A percentile compares a stretch with the other conserved stretches of the same genome.
These are phyloP conservation scores for Leucosporidium creatinivorum DNA, from an alignment of 768 basidiomycete genomes.

Conservation along the genomic window DNA sequence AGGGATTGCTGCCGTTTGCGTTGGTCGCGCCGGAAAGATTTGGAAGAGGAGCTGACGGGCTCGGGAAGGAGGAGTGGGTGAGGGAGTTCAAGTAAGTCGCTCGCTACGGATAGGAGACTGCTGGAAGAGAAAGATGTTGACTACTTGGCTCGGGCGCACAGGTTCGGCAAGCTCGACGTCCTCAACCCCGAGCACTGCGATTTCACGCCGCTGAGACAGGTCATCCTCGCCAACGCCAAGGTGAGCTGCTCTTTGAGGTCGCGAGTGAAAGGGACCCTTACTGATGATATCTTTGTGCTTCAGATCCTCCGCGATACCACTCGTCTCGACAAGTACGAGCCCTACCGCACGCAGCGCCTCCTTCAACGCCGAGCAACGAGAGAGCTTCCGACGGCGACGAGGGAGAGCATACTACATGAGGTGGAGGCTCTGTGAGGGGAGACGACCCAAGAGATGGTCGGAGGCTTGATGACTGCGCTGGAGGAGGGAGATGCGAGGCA, in stretches of 20 bases:
- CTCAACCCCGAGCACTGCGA: slow-evolving; percentile 80
- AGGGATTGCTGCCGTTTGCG: slow-evolving; percentile 5
- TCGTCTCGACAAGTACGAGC: slow-evolving; percentile 6
- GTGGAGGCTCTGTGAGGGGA: no score
- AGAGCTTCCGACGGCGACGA: not conserved
- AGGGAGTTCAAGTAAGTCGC: not conserved
- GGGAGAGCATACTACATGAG: no score
- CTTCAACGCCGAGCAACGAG: not conserved
- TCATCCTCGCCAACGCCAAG: slow-evolving; percentile 61
- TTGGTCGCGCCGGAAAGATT: not conserved
- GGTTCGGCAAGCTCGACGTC: slow-evolving; percentile 85
- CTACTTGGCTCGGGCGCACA: slow-evolving; percentile 53
- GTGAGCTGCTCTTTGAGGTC: not conserved
- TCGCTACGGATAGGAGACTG: no score
- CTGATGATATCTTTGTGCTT: not conserved
- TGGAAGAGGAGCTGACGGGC: not conserved
- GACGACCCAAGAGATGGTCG: no score
- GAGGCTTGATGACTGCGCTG: no score
- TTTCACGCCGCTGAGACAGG: slow-evolving; percentile 73
- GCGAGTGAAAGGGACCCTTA: no score
- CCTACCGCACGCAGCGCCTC: not conserved
- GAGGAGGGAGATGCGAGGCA: no score
- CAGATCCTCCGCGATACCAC: slow-evolving; percentile 2
- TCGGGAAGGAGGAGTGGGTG: not conserved
- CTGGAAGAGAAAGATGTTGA: not conserved